A percentile compares a stretch with the other conserved stretches of the same genome.
These are phyloP conservation scores for Brassica nigra DNA, from an alignment of 345 rosid genomes.

Conservation along the genomic window DNA sequence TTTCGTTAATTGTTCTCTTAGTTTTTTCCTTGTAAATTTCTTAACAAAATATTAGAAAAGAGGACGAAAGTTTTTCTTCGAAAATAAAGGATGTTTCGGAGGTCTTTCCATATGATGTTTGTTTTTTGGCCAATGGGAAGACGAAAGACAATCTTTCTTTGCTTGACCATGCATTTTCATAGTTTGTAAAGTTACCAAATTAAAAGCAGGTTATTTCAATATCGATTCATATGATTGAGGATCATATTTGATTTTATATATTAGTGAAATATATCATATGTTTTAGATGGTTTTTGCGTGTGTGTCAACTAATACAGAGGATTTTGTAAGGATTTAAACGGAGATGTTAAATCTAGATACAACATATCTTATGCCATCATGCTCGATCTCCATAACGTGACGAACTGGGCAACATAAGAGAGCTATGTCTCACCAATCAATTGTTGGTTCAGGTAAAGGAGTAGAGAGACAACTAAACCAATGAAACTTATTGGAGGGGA, in stretches of 20 bases:
- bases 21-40: not conserved
- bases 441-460: constrained; percentile 17
- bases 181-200: not conserved
- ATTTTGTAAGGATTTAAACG: not conserved
- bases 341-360: not conserved
- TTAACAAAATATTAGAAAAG: not conserved
- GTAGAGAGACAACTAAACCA: constrained; percentile 30
- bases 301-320: not conserved
- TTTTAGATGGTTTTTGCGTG: not conserved
- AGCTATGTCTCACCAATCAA: constrained; percentile 3
- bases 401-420: constrained; percentile 10
- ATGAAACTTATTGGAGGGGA: not conserved
- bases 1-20: not conserved
- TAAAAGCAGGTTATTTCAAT: not conserved
- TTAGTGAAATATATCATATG: not conserved
- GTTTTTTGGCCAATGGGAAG: not conserved
- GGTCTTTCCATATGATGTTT: not conserved
- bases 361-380: not conserved
- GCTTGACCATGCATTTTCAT: not conserved
- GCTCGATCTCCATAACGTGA: not conserved
- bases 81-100: not conserved
- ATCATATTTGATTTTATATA: not conserved
- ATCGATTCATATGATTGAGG: not conserved
- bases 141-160: not conserved
- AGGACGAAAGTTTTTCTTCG: not conserved